Evolutionary conservation across 169 alveolate species (phyloP).

Genomic region (Amoebophrya sp.): DNA sequence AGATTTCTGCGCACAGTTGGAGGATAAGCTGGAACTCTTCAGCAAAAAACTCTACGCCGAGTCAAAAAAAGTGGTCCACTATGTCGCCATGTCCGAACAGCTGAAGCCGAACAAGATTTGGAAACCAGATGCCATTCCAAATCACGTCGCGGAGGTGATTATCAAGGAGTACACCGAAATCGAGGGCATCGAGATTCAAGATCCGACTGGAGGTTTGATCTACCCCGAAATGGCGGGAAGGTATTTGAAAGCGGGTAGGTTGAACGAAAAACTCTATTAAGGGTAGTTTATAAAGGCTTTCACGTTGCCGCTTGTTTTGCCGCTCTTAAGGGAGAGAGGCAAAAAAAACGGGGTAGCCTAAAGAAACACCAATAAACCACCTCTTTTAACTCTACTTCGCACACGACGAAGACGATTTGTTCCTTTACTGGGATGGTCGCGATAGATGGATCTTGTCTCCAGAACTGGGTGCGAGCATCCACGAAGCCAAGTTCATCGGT

Average conservation of each 20-base stretch:
- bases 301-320: too few species aligned
- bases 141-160: slow-evolving; percentile 22
- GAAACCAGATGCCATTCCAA: slow-evolving; percentile 19
- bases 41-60: not conserved
- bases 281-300: too few species aligned
- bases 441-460: slow-evolving; percentile 24
- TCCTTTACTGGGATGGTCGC: slow-evolving; percentile 31
- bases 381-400: not conserved
- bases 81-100: slow-evolving; percentile 12
- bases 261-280: not conserved
- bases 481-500: not conserved
- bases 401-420: not conserved
- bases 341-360: too few species aligned
- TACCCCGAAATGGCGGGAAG: not conserved
- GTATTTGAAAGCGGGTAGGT: not conserved
- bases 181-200: not conserved
- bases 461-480: not conserved
- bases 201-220: not conserved
- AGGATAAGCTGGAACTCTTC: not conserved
- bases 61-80: not conserved
- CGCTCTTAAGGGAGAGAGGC: too few species aligned
- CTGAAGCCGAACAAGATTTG: slow-evolving; percentile 34
- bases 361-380: too few species aligned
- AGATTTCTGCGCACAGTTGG: not conserved
- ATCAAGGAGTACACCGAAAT: not conserved